These are phyloP conservation scores for Microascus cirrosus DNA, from an alignment of 2,329 filamentous ascomycete species.

Conservation along the genomic window DNA sequence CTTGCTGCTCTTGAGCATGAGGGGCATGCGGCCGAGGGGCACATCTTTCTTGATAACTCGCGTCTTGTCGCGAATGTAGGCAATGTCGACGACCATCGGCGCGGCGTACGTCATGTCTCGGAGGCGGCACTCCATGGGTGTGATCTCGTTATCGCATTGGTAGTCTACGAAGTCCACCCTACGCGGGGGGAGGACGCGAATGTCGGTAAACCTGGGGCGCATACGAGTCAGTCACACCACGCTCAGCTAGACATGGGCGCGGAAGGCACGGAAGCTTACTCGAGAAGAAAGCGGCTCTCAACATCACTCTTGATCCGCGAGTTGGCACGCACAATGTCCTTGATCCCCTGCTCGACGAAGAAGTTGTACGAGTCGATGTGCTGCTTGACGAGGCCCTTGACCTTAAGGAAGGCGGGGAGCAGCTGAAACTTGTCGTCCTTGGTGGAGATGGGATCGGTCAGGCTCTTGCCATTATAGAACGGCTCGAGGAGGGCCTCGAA, in stretches of 20 bases:
- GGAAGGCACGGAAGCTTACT: conserved; percentile 26
- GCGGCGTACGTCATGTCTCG: conserved; percentile 98
- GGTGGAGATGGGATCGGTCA: conserved; percentile 53
- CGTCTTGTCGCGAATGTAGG: conserved; percentile 74
- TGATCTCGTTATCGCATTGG: conserved; percentile 63
- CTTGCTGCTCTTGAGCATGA: conserved; percentile 94
- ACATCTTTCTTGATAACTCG: conserved; percentile 66
- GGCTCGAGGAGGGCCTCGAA: conserved; percentile 57
- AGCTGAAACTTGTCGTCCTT: conserved; percentile 92
- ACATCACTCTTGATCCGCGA: conserved; percentile 82
- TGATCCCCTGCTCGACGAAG: conserved; percentile 92
- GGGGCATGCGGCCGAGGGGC: conserved; percentile 79
- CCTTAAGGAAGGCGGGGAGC: conserved; percentile 92
- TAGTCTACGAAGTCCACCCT: conserved; percentile 65
- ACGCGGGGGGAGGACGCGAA: conserved; percentile 73
- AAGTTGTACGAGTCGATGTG: conserved; percentile 99
- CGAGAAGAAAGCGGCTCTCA: conserved; percentile 84
- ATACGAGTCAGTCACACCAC: not conserved
- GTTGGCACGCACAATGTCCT: conserved; percentile 91
- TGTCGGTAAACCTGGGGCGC: conserved; percentile 58
- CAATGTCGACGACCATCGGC: conserved; percentile 84
- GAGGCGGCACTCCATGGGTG: conserved; percentile 90
- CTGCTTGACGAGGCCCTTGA: conserved; percentile 94
- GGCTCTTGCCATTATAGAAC: conserved; percentile 57
- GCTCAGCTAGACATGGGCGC: not conserved